Percentiles rank a stretch among this genome's conserved stretches.
Evolutionary conservation across 371 early-diverging fungal genomes (phyloP).

Genomic region (Dinochytrium kinnereticum): DNA sequence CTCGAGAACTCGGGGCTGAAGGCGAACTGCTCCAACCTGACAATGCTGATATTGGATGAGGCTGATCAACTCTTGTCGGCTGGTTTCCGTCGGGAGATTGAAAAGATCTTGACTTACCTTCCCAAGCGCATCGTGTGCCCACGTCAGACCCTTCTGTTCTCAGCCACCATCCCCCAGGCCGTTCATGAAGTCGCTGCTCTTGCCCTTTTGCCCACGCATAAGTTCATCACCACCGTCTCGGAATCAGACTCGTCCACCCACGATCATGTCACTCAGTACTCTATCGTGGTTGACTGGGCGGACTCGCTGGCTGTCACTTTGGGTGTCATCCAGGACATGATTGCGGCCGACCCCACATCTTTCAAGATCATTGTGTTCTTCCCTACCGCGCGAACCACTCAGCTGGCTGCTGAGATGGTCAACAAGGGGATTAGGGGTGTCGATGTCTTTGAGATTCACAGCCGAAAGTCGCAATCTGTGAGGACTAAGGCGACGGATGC

Average conservation of each 20-base stretch:
- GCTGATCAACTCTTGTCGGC: conserved; percentile 98
- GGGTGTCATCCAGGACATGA: conserved; percentile 65
- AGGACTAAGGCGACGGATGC: conserved; percentile 74
- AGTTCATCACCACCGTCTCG: conserved; percentile 85
- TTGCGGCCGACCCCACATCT: conserved; percentile 40
- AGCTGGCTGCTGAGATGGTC: conserved; percentile 72
- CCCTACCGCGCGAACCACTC: conserved; percentile 81
- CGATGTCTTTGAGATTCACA: conserved; percentile 79
- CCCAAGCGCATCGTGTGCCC: conserved; percentile 59
- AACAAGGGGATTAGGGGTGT: conserved; percentile 36
- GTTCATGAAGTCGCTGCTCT: conserved; percentile 78
- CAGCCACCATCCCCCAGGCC: conserved; percentile 92
- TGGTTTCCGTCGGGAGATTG: conserved; percentile 96
- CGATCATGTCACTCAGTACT: conserved; percentile 74
- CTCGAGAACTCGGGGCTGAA: conserved; percentile 61
- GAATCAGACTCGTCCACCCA: conserved; percentile 80
- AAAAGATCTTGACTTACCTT: conserved; percentile 76
- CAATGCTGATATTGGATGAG: conserved; percentile 94
- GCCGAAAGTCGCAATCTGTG: conserved; percentile 71
- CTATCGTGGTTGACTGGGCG: conserved; percentile 65
- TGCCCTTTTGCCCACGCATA: conserved; percentile 70
- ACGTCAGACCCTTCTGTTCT: conserved; percentile 97
- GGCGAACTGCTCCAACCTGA: conserved; percentile 16
- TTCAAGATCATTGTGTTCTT: conserved; percentile 92
- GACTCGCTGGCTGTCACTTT: conserved; percentile 68